These are phyloP conservation scores for Tremellales sp. DNA, from an alignment of 1,284 basidiomycete genomes.

Conservation along the genomic window DNA sequence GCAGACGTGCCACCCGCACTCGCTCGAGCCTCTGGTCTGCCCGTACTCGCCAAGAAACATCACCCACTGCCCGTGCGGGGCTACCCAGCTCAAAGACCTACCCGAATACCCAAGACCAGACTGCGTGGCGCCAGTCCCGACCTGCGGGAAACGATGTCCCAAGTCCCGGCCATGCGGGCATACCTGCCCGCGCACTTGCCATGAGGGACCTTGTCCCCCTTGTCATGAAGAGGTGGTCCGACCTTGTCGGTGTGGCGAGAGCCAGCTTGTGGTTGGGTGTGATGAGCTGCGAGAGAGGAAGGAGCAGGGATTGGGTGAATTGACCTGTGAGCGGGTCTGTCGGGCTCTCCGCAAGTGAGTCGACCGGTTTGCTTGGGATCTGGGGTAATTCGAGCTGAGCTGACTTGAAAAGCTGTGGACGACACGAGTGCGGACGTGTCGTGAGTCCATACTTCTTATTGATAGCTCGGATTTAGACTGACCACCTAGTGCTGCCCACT, in stretches of 20 bases:
- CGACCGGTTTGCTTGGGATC: neutral
- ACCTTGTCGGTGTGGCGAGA: slow-evolving; percentile 75
- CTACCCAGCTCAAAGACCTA: slow-evolving; percentile 54
- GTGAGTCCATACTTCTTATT: slow-evolving; percentile 7
- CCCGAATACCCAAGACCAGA: slow-evolving; percentile 52
- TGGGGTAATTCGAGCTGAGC: slow-evolving; percentile 1
- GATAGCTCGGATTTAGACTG: neutral
- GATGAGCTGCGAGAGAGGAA: slow-evolving; percentile 43
- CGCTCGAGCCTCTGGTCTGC: slow-evolving; percentile 58
- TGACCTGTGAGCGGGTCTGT: slow-evolving; percentile 74
- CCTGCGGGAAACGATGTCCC: slow-evolving; percentile 65
- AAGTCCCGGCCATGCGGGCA: slow-evolving; percentile 66
- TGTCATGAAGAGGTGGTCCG: slow-evolving; percentile 64
- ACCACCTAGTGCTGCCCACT: slow-evolving; percentile 71
- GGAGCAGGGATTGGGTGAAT: slow-evolving; percentile 52
- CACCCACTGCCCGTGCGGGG: slow-evolving; percentile 75
- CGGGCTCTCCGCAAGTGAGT: slow-evolving; percentile 57
- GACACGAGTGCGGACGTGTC: slow-evolving; percentile 72
- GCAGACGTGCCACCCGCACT: slow-evolving; percentile 63
- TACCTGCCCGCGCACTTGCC: slow-evolving; percentile 59
- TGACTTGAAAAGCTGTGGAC: slow-evolving; percentile 59
- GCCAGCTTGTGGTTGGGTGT: slow-evolving; percentile 55
- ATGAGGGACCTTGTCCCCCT: slow-evolving; percentile 61
- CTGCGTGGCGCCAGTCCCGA: slow-evolving; percentile 74
- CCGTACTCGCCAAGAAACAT: slow-evolving; percentile 67